These are phyloP conservation scores for Hortiboletus rubellus DNA, from an alignment of 1,284 basidiomycete species.

Conservation along the genomic window DNA sequence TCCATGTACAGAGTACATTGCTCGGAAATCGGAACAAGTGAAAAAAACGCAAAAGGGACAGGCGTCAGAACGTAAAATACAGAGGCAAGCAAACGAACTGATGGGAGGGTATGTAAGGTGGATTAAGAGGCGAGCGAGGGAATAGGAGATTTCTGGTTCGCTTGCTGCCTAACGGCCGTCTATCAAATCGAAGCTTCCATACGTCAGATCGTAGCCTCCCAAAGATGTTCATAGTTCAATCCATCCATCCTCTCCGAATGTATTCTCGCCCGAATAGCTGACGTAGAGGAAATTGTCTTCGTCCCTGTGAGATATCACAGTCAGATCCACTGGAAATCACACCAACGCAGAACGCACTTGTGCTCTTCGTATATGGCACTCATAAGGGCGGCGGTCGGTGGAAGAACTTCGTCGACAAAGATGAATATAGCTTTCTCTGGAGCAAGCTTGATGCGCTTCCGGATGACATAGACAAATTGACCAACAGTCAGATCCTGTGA, in stretches of 20 bases:
- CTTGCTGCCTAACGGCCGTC: conserved; percentile 29
- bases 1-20: conserved; percentile 16
- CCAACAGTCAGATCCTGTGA: conserved; percentile 93
- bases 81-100: conserved; percentile 25
- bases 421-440: conserved; percentile 99
- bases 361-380: conserved; percentile 99
- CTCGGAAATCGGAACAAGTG: conserved; percentile 14
- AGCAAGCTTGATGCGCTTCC: conserved; percentile 99
- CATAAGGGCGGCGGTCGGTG: conserved; percentile 98
- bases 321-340: conserved; percentile 8
- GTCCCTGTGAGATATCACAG: conserved; percentile 57
- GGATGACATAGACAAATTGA: conserved; percentile 99
- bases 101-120: conserved; percentile 27
- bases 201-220: conserved; percentile 25
- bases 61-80: conserved; percentile 28
- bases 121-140: conserved; percentile 13
- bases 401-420: conserved; percentile 97
- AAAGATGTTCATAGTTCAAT: conserved; percentile 43
- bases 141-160: conserved; percentile 17
- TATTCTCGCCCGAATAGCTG: conserved; percentile 97
- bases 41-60: background rate
- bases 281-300: conserved; percentile 97
- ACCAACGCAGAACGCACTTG: conserved; percentile 65
- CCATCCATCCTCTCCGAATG: conserved; percentile 70
- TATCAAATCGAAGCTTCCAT: conserved; percentile 27